Percentiles rank a stretch among this genome's conserved stretches.
Conservation (phyloP, 1,284 basidiomycete species). For the Sanguinoderma infundibulare region DNA sequence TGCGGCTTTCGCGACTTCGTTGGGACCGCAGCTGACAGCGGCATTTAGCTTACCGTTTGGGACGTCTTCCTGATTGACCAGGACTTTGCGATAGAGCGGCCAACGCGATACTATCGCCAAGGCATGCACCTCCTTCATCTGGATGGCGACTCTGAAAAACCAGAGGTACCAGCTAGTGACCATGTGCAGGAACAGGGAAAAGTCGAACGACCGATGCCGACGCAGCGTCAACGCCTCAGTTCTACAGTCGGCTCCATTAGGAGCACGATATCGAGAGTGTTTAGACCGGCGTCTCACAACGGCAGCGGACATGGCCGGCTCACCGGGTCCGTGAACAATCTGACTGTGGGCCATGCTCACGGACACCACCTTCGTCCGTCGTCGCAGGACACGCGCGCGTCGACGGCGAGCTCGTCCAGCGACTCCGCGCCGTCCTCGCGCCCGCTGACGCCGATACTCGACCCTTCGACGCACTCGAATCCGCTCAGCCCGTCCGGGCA, state of each 20-base stretch:
- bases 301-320: background rate
- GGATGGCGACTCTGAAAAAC: constrained; percentile 34
- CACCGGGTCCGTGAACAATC: constrained; percentile 16
- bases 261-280: constrained; percentile 50
- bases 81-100: constrained; percentile 87
- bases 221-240: constrained; percentile 31
- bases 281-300: constrained; percentile 36
- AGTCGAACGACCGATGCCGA: constrained; percentile 21
- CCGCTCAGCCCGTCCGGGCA: constrained; percentile 42
- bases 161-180: constrained; percentile 27
- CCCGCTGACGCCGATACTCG: constrained; percentile 59
- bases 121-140: constrained; percentile 64
- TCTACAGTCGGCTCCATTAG: constrained; percentile 51
- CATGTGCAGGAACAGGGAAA: constrained; percentile 29
- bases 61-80: constrained; percentile 95
- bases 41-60: constrained; percentile 71
- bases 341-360: background rate
- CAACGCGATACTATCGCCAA: constrained; percentile 78
- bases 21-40: background rate
- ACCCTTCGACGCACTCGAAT: constrained; percentile 76
- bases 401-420: constrained; percentile 31
- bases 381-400: constrained; percentile 29
- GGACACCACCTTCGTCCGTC: constrained; percentile 11
- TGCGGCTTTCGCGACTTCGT: constrained; percentile 39
- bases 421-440: constrained; percentile 35